Conservation (phyloP, 2,329 filamentous ascomycete species). For the Claviceps capensis region DNA sequence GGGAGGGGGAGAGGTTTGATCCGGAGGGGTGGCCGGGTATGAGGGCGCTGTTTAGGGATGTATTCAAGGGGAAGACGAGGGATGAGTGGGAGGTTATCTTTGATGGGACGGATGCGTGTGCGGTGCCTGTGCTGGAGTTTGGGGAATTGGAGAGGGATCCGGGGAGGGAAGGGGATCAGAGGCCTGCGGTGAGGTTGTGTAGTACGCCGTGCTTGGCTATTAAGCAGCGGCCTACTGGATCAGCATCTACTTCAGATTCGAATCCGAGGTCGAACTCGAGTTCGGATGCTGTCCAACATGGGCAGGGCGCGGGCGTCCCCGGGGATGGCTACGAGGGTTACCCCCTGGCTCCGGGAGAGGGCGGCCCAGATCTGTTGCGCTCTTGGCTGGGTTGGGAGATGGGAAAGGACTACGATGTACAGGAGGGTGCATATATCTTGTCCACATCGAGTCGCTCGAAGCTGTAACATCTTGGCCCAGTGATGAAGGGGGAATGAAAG, state of each 20-base stretch:
- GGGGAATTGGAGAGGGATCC: conserved; percentile 46
- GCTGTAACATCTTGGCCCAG: conserved; percentile 12
- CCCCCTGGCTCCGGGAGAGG: conserved; percentile 50
- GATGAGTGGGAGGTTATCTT: conserved; percentile 76
- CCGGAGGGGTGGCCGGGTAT: conserved; percentile 54
- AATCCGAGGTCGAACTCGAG: conserved; percentile 7
- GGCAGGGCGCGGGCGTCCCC: conserved; percentile 51
- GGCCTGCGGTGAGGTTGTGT: conserved; percentile 55
- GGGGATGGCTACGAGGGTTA: conserved; percentile 54
- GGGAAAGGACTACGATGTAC: conserved; percentile 57
- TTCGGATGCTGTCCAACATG: conserved; percentile 27
- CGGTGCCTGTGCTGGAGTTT: conserved; percentile 73
- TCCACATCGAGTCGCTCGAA: conserved; percentile 12
- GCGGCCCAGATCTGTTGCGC: conserved; percentile 54
- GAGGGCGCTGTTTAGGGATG: conserved; percentile 40
- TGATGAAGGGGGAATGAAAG: too few relatives aligned
- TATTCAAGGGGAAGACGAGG: conserved; percentile 58
- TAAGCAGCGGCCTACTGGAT: conserved; percentile 25
- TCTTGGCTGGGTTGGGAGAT: conserved; percentile 67
- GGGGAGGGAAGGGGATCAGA: conserved; percentile 50
- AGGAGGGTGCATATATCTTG: conserved; percentile 46
- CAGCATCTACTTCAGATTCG: too few relatives aligned
- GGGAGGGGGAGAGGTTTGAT: conserved; percentile 43
- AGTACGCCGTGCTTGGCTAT: conserved; percentile 56
- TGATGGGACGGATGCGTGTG: conserved; percentile 84